Evolutionary conservation across 2,329 filamentous ascomycete species (phyloP), one percentile per base, ranked within the genome.

Genomic region (Fusarium ramigenum): DNA sequence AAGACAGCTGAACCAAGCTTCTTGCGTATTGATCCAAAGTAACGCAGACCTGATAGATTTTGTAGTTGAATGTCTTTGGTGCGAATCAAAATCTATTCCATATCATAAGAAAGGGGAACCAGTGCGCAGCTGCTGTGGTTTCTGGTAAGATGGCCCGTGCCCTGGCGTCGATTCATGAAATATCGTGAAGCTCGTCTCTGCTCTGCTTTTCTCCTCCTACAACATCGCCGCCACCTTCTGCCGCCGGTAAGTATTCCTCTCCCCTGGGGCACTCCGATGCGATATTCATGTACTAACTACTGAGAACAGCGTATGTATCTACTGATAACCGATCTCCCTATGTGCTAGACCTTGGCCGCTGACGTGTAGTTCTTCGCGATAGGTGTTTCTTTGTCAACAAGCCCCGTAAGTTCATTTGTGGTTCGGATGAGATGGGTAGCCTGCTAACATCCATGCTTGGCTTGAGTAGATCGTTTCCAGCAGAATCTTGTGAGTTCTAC

Each of bases 351-450:
- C 9, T n/a, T 42, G 21, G 21, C 39, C 39, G 39, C 21, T 42
- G 21, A 42, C 21, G 6, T 42, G 39, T 42, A 42, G 39, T 42
- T 42, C 39, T 42, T n/a, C 21, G 8, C 21, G 39, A 42, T 42
- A 42, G 39, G 39, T 42, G 21, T 42, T n/a, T 42, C 3, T 42
- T 9, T n/a, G 5, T 15, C 14, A 9, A 42, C 39, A 42, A 42
- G 39, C 32, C 2, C 32, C 2, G 39, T n/a, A 6, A 42, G 21
- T n/a, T 42, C 4, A n/a, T 42, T 42, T n/a, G 21, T 2, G 2
- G 12, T 5, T 42, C 0, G 21, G 5, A 42, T 2, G 21, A n/a
- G 12, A 42, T 15, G 12, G 2, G 8, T 2, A 42, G 39, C 39
- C 12, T 42, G 8, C 39, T 42, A 9, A n/a, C 12, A 40, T n/a